These are phyloP conservation scores for Clarkia xantiana DNA, from an alignment of 345 rosid genomes.

Conservation along the genomic window DNA sequence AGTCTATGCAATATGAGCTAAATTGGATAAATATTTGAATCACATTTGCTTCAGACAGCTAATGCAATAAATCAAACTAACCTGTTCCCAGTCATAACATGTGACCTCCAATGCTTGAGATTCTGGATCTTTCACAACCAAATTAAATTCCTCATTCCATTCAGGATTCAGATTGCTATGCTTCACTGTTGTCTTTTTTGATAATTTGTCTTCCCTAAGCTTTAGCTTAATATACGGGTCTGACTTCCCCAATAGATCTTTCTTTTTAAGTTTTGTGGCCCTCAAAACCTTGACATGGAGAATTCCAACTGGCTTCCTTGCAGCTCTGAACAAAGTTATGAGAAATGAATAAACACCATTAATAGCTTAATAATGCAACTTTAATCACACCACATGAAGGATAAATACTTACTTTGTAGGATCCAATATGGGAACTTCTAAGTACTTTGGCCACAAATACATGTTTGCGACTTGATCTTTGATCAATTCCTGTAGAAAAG, in stretches of 20 bases:
- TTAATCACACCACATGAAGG: neutral
- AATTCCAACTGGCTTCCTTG: constrained; percentile 38
- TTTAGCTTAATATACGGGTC: constrained; percentile 40
- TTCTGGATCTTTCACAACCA: constrained; percentile 29
- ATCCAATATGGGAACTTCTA: constrained; percentile 31
- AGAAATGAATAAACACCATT: too few relatives aligned
- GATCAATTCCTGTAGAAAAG: constrained; percentile 27
- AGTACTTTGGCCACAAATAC: constrained; percentile 39
- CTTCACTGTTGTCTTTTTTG: constrained; percentile 29
- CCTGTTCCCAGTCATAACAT: constrained; percentile 47
- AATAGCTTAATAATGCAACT: neutral
- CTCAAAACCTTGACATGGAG: constrained; percentile 31
- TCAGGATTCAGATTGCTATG: constrained; percentile 34
- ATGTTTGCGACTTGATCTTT: constrained; percentile 26
- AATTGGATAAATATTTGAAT: too few relatives aligned
- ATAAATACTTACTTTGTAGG: constrained; percentile 25
- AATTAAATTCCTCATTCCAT: constrained; percentile 44
- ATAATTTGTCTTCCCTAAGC: constrained; percentile 27
- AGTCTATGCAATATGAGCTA: too few relatives aligned
- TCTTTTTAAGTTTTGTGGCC: constrained; percentile 30
- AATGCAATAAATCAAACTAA: neutral
- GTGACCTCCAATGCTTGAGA: constrained; percentile 31
- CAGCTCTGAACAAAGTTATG: constrained; percentile 5
- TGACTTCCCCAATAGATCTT: constrained; percentile 36
- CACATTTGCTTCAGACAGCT: too few relatives aligned